A percentile compares a stretch with the other conserved stretches of the same genome.
Evolutionary conservation across 2,329 filamentous ascomycete genomes (phyloP).

Genomic region (Fusarium circinatum): DNA sequence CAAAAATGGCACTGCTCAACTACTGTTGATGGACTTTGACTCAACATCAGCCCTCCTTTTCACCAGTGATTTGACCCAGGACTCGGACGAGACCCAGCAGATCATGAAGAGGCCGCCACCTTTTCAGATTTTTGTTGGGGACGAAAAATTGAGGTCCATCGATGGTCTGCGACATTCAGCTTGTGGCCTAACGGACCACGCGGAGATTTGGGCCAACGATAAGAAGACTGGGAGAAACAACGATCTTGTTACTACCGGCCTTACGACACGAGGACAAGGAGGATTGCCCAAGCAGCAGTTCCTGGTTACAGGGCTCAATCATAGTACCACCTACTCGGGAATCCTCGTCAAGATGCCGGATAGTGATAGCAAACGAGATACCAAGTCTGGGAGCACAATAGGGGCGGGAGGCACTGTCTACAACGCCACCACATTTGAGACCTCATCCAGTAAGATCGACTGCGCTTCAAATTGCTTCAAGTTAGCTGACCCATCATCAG

Average conservation of each 20-base stretch:
- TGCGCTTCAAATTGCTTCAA: background rate
- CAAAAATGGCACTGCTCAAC: conserved; percentile 56
- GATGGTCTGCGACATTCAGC: conserved; percentile 81
- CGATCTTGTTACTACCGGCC: conserved; percentile 65
- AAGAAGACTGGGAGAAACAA: conserved; percentile 59
- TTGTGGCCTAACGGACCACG: conserved; percentile 77
- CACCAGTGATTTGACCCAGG: conserved; percentile 75
- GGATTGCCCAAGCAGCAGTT: conserved; percentile 87
- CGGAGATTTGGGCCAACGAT: conserved; percentile 67
- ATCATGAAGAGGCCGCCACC: conserved; percentile 64
- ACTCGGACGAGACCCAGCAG: conserved; percentile 64
- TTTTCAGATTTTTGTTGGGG: conserved; percentile 82
- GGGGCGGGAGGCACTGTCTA: conserved; percentile 84
- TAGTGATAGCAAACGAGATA: conserved; percentile 55
- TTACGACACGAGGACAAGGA: conserved; percentile 75
- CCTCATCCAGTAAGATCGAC: conserved; percentile 73
- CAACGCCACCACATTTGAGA: conserved; percentile 76
- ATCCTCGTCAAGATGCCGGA: conserved; percentile 72
- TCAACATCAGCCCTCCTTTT: conserved; percentile 80
- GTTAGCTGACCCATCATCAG: conserved; percentile 51
- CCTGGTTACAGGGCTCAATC: conserved; percentile 79
- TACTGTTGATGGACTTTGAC: conserved; percentile 89
- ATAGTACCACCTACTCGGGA: conserved; percentile 76
- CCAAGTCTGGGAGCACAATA: conserved; percentile 53
- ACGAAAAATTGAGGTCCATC: conserved; percentile 67